Conservation (phyloP, 2,329 filamentous ascomycete species). For the Claviceps maximensis region DNA sequence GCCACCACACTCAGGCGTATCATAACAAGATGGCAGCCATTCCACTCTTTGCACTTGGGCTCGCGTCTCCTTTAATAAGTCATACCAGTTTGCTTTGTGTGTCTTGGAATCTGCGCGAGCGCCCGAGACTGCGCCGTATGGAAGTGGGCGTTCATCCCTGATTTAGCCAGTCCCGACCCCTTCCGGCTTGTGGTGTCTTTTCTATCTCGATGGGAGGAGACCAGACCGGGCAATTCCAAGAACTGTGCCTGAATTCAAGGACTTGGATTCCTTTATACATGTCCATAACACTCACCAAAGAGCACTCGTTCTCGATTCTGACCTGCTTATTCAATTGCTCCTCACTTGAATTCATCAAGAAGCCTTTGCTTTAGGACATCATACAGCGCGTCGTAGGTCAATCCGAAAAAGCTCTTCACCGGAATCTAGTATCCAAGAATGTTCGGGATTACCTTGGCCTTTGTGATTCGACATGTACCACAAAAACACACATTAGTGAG, state of each 20-base stretch:
- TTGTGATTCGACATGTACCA: no score
- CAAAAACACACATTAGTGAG: no score
- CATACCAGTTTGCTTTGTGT: not conserved
- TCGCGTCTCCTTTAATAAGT: not conserved
- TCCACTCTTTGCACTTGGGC: not conserved
- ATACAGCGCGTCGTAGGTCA: no score
- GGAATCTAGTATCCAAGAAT: no score
- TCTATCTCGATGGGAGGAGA: not conserved
- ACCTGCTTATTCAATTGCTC: no score
- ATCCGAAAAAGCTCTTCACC: no score
- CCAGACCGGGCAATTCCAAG: not conserved
- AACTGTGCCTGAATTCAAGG: no score
- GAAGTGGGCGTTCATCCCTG: not conserved
- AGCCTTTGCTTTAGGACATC: no score
- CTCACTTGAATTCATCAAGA: no score
- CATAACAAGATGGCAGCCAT: not conserved
- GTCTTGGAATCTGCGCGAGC: not conserved
- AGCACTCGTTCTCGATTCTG: no score
- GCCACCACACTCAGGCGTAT: not conserved
- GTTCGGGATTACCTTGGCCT: no score
- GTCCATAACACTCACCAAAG: no score
- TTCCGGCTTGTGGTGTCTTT: not conserved
- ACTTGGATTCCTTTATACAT: not conserved
- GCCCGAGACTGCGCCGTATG: not conserved
- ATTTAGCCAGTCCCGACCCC: not conserved